phyloP scores from a whole-genome alignment of 164 flowering plant genomes.

The Warburgia ugandensis region DNA sequence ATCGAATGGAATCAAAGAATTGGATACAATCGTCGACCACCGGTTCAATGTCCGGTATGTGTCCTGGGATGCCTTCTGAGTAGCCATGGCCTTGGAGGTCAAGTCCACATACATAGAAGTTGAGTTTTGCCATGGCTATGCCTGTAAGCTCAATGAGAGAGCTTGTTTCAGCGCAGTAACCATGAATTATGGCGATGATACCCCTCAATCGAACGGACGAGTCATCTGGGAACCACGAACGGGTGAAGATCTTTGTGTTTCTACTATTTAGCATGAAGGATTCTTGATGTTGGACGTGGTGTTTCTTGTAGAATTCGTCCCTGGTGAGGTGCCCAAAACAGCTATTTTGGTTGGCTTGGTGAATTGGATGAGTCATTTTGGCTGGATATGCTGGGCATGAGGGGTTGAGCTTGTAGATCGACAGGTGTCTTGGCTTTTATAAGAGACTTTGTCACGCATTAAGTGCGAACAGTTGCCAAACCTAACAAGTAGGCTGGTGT shows the following conservation, averaged over 20 bases:
- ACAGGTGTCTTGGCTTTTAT: too few relatives aligned
- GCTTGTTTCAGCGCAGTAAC: slow-evolving; percentile 32
- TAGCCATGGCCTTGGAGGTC: slow-evolving; percentile 49
- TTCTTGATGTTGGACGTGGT: slow-evolving; percentile 25
- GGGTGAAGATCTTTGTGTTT: slow-evolving; percentile 36
- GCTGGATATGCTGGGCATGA: too few relatives aligned
- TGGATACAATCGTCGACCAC: slow-evolving; percentile 29
- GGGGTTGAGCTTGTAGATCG: background rate
- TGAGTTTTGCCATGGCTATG: slow-evolving; percentile 31
- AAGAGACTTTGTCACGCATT: too few relatives aligned
- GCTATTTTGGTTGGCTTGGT: slow-evolving; percentile 33
- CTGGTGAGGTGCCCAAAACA: slow-evolving; percentile 29
- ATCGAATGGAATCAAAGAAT: slow-evolving; percentile 20
- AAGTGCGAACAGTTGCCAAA: too few relatives aligned
- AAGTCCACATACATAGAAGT: slow-evolving; percentile 30
- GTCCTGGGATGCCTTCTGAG: slow-evolving; percentile 35
- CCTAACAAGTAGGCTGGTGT: too few relatives aligned
- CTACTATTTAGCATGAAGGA: slow-evolving; percentile 24
- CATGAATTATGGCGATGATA: slow-evolving; percentile 38
- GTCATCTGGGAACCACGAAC: slow-evolving; percentile 25
- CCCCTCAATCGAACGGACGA: slow-evolving; percentile 12
- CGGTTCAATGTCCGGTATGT: slow-evolving; percentile 25
- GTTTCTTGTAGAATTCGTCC: slow-evolving; percentile 30
- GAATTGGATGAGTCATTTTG: slow-evolving; percentile 26
- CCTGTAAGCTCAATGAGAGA: slow-evolving; percentile 34